Conservation (phyloP, 106 monocot genomes). For the Triglochin maritima region DNA sequence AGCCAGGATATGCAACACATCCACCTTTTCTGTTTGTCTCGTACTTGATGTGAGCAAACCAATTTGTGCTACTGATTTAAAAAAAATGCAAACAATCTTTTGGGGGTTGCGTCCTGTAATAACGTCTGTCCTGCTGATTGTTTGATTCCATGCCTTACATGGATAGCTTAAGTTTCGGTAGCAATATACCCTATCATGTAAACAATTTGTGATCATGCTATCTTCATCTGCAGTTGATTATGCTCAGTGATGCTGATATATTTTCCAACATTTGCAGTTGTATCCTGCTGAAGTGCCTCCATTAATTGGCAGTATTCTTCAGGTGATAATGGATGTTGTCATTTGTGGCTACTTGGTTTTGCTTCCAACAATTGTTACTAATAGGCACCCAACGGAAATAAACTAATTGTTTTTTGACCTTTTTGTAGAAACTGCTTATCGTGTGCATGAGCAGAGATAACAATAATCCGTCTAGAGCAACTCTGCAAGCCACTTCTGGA, state of each 20-base stretch:
- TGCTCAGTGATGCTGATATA: neutral
- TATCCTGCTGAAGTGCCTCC: conserved; percentile 83
- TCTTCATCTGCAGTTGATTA: neutral
- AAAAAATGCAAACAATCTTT: no score
- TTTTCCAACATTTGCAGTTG: conserved; percentile 35
- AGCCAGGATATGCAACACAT: no score
- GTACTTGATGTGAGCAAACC: no score
- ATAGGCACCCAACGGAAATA: no score
- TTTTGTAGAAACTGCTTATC: conserved; percentile 61
- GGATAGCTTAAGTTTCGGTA: no score
- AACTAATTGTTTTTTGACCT: neutral
- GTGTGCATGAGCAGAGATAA: conserved; percentile 69
- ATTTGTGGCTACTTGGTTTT: neutral
- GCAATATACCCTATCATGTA: no score
- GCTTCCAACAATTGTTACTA: no score
- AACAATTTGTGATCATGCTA: neutral
- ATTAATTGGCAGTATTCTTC: conserved; percentile 61
- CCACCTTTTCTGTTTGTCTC: no score
- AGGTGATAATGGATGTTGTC: conserved; percentile 31
- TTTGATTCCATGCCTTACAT: no score
- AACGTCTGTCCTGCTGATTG: no score
- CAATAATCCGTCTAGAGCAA: conserved; percentile 47
- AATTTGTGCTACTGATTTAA: no score
- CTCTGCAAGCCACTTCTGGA: conserved; percentile 57
- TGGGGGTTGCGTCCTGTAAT: no score